These are phyloP conservation scores for Trichomonascaceae sp. DNA, from an alignment of 1,139 yeast genomes.

Conservation along the genomic window DNA sequence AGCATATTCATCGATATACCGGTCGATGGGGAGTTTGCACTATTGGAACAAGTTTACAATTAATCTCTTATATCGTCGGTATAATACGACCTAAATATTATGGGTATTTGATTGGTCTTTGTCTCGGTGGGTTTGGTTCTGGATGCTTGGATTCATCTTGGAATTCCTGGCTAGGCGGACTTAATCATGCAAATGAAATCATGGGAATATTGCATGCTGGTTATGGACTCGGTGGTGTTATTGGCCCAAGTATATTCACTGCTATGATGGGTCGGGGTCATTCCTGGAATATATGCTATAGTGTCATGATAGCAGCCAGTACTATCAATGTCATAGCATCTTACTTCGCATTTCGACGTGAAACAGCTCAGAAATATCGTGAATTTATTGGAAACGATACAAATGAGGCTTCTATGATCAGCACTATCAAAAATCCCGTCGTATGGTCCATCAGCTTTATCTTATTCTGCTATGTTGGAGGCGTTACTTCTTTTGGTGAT, in stretches of 20 bases:
- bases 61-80: constrained; percentile 39
- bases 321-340: constrained; percentile 23
- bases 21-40: constrained; percentile 39
- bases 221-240: constrained; percentile 60
- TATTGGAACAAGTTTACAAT: constrained; percentile 35
- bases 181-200: constrained; percentile 44
- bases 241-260: constrained; percentile 55
- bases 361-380: constrained; percentile 17
- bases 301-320: constrained; percentile 42
- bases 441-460: constrained; percentile 53
- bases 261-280: constrained; percentile 44
- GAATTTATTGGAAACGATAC: constrained; percentile 9
- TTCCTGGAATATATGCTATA: constrained; percentile 50
- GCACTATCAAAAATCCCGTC: constrained; percentile 45
- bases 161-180: constrained; percentile 49
- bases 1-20: constrained; percentile 35
- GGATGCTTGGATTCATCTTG: constrained; percentile 51
- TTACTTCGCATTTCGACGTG: constrained; percentile 19
- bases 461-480: constrained; percentile 59
- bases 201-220: constrained; percentile 53
- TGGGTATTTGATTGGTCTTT: constrained; percentile 47
- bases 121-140: constrained; percentile 54
- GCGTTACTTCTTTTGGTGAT: constrained; percentile 64
- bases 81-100: constrained; percentile 37
- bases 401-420: neutral